Base-by-base conservation (phyloP, 2,329 filamentous ascomycete species). In the Colletotrichum chrysophilum region DNA sequence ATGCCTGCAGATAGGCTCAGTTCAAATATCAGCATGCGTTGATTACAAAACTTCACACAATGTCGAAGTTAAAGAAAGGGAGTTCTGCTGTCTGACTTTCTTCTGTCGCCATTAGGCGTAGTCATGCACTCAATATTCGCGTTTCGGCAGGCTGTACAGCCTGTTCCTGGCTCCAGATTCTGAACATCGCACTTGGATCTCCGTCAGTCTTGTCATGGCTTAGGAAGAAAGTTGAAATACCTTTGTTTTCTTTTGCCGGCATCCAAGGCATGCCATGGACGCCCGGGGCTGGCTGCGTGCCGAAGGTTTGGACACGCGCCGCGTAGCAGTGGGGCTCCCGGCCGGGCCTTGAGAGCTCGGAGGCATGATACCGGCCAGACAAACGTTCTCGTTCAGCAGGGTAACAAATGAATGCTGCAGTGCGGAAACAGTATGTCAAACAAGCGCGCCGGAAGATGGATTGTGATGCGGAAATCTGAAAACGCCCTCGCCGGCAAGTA, bases 161-260 rank as follows among this genome's bases (percentile, higher is more conserved):
- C 43, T 52, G n/a, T 52, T 21, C 43, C 43, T 13, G 43, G 43
- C n/a, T 52, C 5, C 4, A 52, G 43, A 21, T 13, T 52, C 43
- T 52, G 43, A 21, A 52, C 43, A 52, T 52, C 43, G 43, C 43
- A 52, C 43, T 52, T 1, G 1, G 43, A 1, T 13, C n/a, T 21
- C 7, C n/a, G 43, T 52, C 43, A 52, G 1, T 1, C n/a, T 52
- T 2, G n/a, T 3, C 43, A 52, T 52, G 0, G 12, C 10, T 52
- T 21, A 13, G 10, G 0, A 21, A 21, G n/a, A 0, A 0, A 2
- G 10, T 52, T 0, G 6, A 52, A 0, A 4, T 52, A 21, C 43
- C 43, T 52, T 52, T 13, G 10, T 52, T 52, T 52, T 52, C 43
- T 52, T 52, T 21, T 52, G 43, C n/a, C 43, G 43, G 43, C 43